phyloP scores from a whole-genome alignment of 306 rosid species.

The Cucumis sativus region DNA sequence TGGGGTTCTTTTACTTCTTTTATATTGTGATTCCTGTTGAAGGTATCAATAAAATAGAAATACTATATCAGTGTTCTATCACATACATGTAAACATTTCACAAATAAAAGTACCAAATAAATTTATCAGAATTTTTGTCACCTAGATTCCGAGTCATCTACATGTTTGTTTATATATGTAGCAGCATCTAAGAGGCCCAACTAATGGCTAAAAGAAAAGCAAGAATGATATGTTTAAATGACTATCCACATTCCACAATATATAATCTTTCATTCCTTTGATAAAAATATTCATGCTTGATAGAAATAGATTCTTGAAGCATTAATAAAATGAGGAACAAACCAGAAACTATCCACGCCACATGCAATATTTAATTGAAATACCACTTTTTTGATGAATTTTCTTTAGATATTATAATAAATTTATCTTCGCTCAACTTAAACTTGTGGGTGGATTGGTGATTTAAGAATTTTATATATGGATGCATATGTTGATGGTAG shows the following conservation, averaged over 20 bases:
- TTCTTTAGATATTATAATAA: no score
- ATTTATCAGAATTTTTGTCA: background rate
- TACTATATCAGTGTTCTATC: no score
- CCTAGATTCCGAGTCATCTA: background rate
- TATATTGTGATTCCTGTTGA: no score
- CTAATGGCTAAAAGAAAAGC: background rate
- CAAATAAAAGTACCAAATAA: background rate
- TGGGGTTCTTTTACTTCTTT: no score
- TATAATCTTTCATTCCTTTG: background rate
- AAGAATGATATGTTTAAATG: background rate
- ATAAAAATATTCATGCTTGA: background rate
- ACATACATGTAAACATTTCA: background rate
- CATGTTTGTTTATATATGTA: background rate
- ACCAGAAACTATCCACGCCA: background rate
- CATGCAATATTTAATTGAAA: background rate
- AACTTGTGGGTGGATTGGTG: no score
- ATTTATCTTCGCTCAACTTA: no score
- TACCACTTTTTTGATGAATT: background rate
- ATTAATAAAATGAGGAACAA: background rate
- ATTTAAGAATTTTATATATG: background rate
- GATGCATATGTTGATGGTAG: background rate
- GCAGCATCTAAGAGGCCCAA: background rate
- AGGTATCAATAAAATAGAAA: no score
- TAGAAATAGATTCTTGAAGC: slow-evolving; percentile 8
- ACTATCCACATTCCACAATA: background rate